phyloP scores from a whole-genome alignment of 78 protist species.

The Guillardia theta region DNA sequence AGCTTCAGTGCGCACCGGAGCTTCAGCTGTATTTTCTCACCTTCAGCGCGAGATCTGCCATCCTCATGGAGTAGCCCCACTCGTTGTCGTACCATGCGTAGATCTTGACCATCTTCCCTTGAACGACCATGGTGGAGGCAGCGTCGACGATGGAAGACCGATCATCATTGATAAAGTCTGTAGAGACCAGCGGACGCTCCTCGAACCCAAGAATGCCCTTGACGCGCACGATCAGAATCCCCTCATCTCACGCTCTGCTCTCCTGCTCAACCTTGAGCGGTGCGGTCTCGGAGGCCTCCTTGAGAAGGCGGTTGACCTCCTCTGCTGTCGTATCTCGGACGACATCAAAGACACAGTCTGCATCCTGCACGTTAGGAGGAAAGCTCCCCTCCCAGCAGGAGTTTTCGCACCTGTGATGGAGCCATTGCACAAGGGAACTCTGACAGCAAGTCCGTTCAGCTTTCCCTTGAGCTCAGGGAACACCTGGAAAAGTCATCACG shows the following conservation, averaged over 20 bases:
- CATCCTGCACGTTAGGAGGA: too few species aligned
- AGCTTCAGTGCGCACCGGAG: too few species aligned
- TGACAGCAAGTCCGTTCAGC: constrained; percentile 44
- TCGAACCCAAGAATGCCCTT: constrained; percentile 45
- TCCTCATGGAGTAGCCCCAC: neutral
- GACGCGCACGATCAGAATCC: too few species aligned
- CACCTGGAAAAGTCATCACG: neutral
- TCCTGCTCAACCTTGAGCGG: too few species aligned
- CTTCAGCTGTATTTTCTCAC: too few species aligned
- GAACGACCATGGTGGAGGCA: neutral
- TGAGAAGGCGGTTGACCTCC: neutral
- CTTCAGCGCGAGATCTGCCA: neutral
- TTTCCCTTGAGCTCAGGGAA: constrained; percentile 47
- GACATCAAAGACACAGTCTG: neutral
- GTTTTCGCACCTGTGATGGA: neutral
- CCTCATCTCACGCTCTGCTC: too few species aligned
- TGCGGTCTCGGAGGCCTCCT: neutral
- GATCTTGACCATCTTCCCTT: neutral
- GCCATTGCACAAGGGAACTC: constrained; percentile 1
- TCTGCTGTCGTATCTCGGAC: neutral
- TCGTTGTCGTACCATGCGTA: constrained; percentile 48
- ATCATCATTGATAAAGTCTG: constrained; percentile 15
- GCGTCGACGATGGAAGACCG: constrained; percentile 39
- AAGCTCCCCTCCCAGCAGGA: too few species aligned
- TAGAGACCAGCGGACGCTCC: neutral